These are phyloP conservation scores for Cryptococcus wingfieldii DNA, from an alignment of 1,284 basidiomycete species.

Conservation along the genomic window DNA sequence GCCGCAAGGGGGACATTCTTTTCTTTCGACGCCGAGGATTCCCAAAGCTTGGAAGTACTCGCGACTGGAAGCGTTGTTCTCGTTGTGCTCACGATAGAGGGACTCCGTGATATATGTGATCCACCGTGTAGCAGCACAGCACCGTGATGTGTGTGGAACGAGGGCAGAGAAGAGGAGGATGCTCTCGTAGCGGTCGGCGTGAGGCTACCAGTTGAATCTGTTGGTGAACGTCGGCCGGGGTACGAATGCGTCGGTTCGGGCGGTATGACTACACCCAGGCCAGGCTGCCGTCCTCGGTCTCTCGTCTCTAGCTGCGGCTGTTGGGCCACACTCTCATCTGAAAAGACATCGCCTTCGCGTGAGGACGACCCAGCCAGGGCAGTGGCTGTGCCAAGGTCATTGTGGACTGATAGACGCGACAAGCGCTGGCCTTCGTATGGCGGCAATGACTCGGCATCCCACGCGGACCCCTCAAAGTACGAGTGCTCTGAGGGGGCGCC, in stretches of 20 bases:
- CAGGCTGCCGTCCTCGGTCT: neutral
- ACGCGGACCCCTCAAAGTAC: slow-evolving; percentile 9
- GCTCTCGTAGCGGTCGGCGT: neutral
- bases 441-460: slow-evolving; percentile 33
- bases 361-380: neutral
- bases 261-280: neutral
- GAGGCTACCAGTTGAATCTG: neutral
- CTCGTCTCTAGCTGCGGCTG: neutral
- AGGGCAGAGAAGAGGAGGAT: neutral
- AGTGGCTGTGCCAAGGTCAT: no score
- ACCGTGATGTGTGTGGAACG: slow-evolving; percentile 1
- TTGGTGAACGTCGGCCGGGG: neutral
- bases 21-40: slow-evolving; percentile 10
- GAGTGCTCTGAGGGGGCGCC: slow-evolving; percentile 16
- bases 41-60: slow-evolving; percentile 31
- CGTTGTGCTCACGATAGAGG: neutral
- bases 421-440: slow-evolving; percentile 29
- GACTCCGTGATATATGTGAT: neutral
- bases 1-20: neutral
- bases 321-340: slow-evolving; percentile 1
- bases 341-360: slow-evolving; percentile 9
- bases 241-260: neutral
- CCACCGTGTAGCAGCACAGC: slow-evolving; percentile 2
- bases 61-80: neutral
- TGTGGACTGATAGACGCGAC: slow-evolving; percentile 2